Base-by-base conservation (phyloP, 2,329 filamentous ascomycete species). In the Fusarium palustre region DNA sequence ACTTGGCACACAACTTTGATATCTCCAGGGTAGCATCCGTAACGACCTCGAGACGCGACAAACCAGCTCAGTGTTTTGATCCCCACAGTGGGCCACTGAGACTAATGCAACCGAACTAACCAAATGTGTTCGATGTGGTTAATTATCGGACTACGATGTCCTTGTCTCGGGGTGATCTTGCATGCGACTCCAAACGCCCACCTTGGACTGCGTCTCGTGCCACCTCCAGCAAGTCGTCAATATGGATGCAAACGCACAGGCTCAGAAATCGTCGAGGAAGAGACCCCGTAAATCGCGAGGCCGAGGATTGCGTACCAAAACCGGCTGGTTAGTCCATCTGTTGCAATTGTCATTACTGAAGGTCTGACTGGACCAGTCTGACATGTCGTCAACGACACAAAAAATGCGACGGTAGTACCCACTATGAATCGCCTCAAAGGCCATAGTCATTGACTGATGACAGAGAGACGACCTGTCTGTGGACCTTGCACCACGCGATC, bases 361-460 rank as follows among this genome's bases (percentile, higher is more conserved):
- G 15, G 33, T 36, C 33, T 36, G 11, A 36, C 2, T 5, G 33
- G 16, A 10, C 33, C 33, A 36, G 33, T 18, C 1, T 36, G 33
- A 36, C 33, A 36, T 36, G 33, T 36, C 33, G 33, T 5, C 33
- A 36, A 18, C 33, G 33, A 36, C 33, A 36, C 33, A 36, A 36
- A 6, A 36, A 36, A 11, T 36, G 33, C 8, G 33, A 36, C 2
- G 33, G 33, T 36, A 36, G 33, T 36, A 36, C 5, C 33, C 33
- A 36, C 16, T 18, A 36, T 36, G 33, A 36, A 36, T 18, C 16
- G 16, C 33, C 16, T 36, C 33, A 33, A 36, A 5, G 16, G 33
- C 33, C 8, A 10, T 36, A 0, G 0, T 36, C 5, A 11, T 36
- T 36, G 10, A 36, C 8, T n/a, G 1, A 36, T 36, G 16, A 2